Evolutionary conservation across 169 alveolate genomes (phyloP), one percentile per base, ranked within the genome.

Genomic region (Nephromyces sp.): DNA sequence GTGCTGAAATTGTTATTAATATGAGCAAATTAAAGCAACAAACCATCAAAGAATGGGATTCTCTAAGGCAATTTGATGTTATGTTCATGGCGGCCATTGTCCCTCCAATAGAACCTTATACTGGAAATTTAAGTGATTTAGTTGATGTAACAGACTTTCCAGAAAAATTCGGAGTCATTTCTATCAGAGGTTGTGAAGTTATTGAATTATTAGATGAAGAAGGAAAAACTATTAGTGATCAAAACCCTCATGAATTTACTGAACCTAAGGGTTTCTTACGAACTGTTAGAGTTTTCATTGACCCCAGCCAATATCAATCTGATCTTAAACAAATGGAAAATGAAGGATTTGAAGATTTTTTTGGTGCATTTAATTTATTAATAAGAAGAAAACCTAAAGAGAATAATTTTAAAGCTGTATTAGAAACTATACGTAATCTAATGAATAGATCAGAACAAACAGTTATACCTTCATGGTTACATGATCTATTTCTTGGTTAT

Each of bases 311-410:
- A 28, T 51, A 75, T 70, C 24, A 32, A 21, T 72, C 30, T 25
- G 81, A 75, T 27, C 24, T 75, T 67, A 32, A 33, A 35, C 34
- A 32, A 15, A 3, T 65, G 62, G 31, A 66, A 32, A 63, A 52
- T 8, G 71, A 6, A 1, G 73, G 73, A 5, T 43, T 75, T 43
- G 70, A 32, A 1, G 32, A 52, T 15, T 33, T 75, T 15, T 57
- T 61, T 29, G 71, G 72, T 0, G 79, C 81, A 61, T 89, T 91
- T 77, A 88, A 91, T 81, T 66, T 93, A 79, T 51, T 93, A 43
- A 74, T 93, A 62, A 82, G 96, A 64, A 80, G 97, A 33, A 83
- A 89, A 52, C 86, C 94, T 0, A 84, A 87, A 80, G 95, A 89
- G 80, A 93, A 93, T 72, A 93, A 90, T 78, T 93, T 91, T 78